Evolutionary conservation across 495 filamentous ascomycete genomes (phyloP), one percentile per base, ranked within the genome.

Genomic region (Lentithecium fluviatile): DNA sequence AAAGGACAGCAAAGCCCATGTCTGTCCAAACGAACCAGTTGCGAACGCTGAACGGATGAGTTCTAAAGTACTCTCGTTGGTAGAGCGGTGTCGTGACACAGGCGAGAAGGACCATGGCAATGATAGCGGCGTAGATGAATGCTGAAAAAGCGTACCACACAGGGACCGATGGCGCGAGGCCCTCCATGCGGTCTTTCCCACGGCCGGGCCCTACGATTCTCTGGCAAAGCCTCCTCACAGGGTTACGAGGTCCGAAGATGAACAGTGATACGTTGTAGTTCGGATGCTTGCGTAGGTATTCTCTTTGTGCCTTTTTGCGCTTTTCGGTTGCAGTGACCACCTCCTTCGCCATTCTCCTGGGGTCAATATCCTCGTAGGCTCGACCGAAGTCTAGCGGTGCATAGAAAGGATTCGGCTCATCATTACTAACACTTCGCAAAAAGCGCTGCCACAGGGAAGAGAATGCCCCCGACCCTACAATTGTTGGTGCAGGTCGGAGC

Each of bases 11-110:
- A 72, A 99, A 99, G 21, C 88, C 86, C 67, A 93, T 78, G 73
- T 99, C 94, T 7, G 88, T 87, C 77, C 88, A 96, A 8, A 90
- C 85, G 67, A 97, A 99, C 94, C 94, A 99, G 66, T 91, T 92
- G 58, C 79, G 79, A 42, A 79, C 71, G 13, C 77, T 81, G 53
- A 79, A 81, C 1, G 63, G 49, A 69, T 87, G 78, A 2, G 57
- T 73, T 24, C 76, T 56, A 65, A 92, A 93, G 70, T 96, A 90
- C 57, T 89, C 79, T 70, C 87, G 87, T 68, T 97, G 94, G 69
- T 92, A 97, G 17, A 97, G 77, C 1, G 94, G 94, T 2, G 94
- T 99, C 10, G 93, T 96, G 55, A 97, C 78, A 68, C 94, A 97
- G 34, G 94, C 94, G 45, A 99, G 82, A 32, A 97, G 69, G 17